A percentile compares a stretch with the other conserved stretches of the same genome.
Evolutionary conservation across 2,329 filamentous ascomycete genomes (phyloP).

Genomic region (Calonectria naviculata): DNA sequence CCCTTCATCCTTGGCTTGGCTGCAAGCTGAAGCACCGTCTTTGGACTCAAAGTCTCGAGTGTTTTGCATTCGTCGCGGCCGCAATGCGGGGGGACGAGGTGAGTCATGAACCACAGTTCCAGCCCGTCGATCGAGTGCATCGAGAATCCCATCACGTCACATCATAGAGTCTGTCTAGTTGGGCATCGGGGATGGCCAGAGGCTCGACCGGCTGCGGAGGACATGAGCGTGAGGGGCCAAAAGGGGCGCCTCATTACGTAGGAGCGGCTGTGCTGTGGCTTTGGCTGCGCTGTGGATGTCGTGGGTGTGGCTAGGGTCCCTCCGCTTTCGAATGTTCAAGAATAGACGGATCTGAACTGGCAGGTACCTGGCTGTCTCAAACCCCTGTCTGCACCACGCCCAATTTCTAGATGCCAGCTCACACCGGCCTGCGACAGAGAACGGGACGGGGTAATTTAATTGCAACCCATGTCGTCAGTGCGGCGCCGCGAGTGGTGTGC

Average conservation of each 20-base stretch:
- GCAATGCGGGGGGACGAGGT: neutral
- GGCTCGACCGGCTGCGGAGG: neutral
- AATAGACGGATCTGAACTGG: neutral
- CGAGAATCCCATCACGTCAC: neutral
- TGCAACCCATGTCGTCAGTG: neutral
- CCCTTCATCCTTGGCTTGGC: neutral
- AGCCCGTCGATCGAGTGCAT: neutral
- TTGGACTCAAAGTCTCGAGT: neutral
- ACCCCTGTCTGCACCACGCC: conserved; percentile 1
- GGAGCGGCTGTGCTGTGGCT: conserved; percentile 3
- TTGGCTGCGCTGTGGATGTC: neutral
- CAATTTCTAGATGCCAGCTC: conserved; percentile 14
- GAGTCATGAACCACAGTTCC: neutral
- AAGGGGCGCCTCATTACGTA: neutral
- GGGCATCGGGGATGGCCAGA: neutral
- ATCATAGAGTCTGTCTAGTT: neutral
- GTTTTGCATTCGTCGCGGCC: neutral
- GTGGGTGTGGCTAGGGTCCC: conserved; percentile 1
- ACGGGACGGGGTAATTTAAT: conserved; percentile 1
- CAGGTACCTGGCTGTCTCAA: conserved; percentile 12
- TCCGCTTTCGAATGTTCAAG: conserved; percentile 4
- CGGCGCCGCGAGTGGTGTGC: neutral
- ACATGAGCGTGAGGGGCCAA: neutral
- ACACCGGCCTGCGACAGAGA: neutral
- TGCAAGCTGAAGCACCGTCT: neutral